Conservation (phyloP, 768 basidiomycete species). For the Mycena venus region DNA sequence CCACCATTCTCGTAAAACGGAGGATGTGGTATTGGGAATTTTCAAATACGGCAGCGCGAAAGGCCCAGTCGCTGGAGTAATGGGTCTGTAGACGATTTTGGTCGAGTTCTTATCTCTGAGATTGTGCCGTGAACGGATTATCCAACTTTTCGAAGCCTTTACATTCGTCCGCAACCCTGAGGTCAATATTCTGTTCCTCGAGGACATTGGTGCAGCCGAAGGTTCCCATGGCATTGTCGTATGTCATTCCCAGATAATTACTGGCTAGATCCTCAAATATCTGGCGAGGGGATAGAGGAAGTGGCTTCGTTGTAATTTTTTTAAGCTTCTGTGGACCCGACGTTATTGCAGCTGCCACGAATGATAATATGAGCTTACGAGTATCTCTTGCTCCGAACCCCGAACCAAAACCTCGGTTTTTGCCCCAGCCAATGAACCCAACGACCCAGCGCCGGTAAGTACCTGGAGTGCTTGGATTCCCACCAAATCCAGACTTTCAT, state of each 20-base stretch:
- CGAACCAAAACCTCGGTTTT: neutral
- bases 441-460: neutral
- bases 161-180: neutral
- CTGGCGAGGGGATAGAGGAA: neutral
- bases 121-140: neutral
- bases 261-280: neutral
- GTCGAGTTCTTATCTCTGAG: no score
- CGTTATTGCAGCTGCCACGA: no score
- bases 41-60: neutral
- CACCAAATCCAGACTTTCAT: neutral
- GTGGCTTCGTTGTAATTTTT: neutral
- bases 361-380: neutral
- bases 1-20: neutral
- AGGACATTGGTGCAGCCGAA: neutral
- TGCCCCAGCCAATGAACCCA: neutral
- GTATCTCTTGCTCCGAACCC: neutral
- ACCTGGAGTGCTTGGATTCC: neutral
- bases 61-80: neutral
- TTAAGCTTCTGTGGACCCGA: no score
- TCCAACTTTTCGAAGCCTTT: neutral
- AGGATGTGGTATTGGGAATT: neutral
- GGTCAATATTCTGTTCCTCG: neutral
- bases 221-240: neutral
- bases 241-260: neutral
- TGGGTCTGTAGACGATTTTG: neutral